Conservation (phyloP, 1,284 basidiomycete genomes). For the Ustilago nuda region DNA sequence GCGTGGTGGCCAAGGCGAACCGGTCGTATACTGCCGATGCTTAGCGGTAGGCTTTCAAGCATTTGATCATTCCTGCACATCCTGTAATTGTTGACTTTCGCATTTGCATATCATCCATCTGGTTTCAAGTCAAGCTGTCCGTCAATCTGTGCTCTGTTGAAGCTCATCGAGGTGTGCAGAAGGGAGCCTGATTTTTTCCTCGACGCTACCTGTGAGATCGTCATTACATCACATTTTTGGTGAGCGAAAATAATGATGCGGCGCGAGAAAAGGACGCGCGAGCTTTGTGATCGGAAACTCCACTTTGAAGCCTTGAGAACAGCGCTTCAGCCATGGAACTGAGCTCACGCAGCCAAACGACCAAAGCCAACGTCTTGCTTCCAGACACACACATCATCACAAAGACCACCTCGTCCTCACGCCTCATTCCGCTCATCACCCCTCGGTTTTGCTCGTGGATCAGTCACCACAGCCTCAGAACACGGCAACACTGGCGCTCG, state of each 20-base stretch:
- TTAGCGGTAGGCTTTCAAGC: background rate
- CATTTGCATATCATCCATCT: background rate
- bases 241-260: slow-evolving; percentile 1
- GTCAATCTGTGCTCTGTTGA: too few relatives aligned
- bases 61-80: background rate
- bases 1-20: slow-evolving; percentile 35
- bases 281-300: slow-evolving; percentile 46
- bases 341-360: slow-evolving; percentile 6
- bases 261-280: slow-evolving; percentile 29
- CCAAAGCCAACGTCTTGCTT: slow-evolving; percentile 9
- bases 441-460: too few relatives aligned
- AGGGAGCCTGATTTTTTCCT: background rate
- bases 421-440: background rate
- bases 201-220: slow-evolving; percentile 8
- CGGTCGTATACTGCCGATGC: slow-evolving; percentile 21
- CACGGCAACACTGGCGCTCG: too few relatives aligned
- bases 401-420: background rate
- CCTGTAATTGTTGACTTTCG: background rate
- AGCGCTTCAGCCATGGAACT: slow-evolving; percentile 24
- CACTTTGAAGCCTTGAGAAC: slow-evolving; percentile 18
- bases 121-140: too few relatives aligned
- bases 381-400: background rate
- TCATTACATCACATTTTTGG: too few relatives aligned
- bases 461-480: too few relatives aligned
- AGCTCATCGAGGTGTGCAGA: too few relatives aligned